Evolutionary conservation across 1,284 basidiomycete genomes (phyloP).

Genomic region (Papiliotrema laurentii): DNA sequence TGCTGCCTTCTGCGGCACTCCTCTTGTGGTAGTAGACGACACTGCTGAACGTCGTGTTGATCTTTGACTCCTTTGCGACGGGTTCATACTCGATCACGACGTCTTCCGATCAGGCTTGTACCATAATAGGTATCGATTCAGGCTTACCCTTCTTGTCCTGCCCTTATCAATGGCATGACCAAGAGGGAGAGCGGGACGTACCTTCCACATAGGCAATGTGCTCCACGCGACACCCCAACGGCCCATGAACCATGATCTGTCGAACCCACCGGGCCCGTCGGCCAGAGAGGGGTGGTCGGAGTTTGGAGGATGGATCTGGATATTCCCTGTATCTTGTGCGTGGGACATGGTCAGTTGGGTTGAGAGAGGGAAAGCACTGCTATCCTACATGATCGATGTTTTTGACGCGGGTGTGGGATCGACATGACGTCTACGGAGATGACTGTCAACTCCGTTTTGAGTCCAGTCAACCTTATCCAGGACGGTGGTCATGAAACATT

Average conservation of each 20-base stretch:
- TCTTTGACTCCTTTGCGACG: constrained; percentile 16
- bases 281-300: constrained; percentile 34
- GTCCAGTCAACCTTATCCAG: no score
- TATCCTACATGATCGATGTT: no score
- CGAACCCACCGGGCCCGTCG: constrained; percentile 37
- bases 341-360: no score
- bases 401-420: no score
- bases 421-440: no score
- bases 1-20: constrained; percentile 27
- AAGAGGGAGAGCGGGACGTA: constrained; percentile 10
- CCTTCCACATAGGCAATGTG: constrained; percentile 54
- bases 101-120: constrained; percentile 26
- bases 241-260: constrained; percentile 49
- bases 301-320: constrained; percentile 20
- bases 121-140: background rate
- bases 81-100: constrained; percentile 52
- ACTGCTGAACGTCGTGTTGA: constrained; percentile 45
- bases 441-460: no score
- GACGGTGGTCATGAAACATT: no score
- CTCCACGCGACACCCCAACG: constrained; percentile 52
- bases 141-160: constrained; percentile 18
- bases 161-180: background rate
- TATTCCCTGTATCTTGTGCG: background rate
- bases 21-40: constrained; percentile 47
- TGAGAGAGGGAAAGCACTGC: no score